Percentiles rank a stretch among this genome's conserved stretches.
Conservation (phyloP, 805 yeast genomes). For the Candida taoyuanica region DNA sequence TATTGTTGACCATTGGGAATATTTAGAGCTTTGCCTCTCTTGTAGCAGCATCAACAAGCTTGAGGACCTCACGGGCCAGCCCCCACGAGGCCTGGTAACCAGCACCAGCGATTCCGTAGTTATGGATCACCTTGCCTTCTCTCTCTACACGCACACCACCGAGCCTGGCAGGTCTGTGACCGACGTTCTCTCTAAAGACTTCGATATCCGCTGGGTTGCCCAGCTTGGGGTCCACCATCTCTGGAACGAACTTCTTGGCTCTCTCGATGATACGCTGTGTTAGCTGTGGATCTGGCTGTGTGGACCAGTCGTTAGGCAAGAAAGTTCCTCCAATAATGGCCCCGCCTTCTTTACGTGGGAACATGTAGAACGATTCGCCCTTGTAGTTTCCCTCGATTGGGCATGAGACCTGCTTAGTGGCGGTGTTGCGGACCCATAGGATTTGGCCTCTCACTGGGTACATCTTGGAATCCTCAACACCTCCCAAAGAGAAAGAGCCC, state of each 20-base stretch:
- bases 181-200: constrained; percentile 50
- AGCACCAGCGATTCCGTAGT: constrained; percentile 71
- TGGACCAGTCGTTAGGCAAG: constrained; percentile 28
- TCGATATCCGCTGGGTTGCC: constrained; percentile 37
- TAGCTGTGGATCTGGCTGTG: constrained; percentile 38
- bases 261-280: constrained; percentile 39
- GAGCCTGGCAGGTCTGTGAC: constrained; percentile 60
- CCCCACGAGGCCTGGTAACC: constrained; percentile 76
- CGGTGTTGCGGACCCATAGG: constrained; percentile 32
- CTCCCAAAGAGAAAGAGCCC: constrained; percentile 38
- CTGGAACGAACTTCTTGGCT: constrained; percentile 26
- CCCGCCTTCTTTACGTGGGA: constrained; percentile 77
- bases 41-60: constrained; percentile 29
- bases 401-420: constrained; percentile 28
- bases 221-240: constrained; percentile 25
- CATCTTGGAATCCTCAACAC: constrained; percentile 40
- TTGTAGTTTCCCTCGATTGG: constrained; percentile 30
- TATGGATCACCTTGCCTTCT: constrained; percentile 46
- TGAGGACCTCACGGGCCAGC: constrained; percentile 44
- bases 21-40: constrained; percentile 21
- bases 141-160: constrained; percentile 55
- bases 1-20: background rate
- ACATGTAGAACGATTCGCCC: constrained; percentile 49
- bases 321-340: constrained; percentile 57
- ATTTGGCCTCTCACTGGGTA: constrained; percentile 61